These are phyloP conservation scores for Adansonia gregorii DNA, from an alignment of 441 rosid genomes.

Conservation along the genomic window DNA sequence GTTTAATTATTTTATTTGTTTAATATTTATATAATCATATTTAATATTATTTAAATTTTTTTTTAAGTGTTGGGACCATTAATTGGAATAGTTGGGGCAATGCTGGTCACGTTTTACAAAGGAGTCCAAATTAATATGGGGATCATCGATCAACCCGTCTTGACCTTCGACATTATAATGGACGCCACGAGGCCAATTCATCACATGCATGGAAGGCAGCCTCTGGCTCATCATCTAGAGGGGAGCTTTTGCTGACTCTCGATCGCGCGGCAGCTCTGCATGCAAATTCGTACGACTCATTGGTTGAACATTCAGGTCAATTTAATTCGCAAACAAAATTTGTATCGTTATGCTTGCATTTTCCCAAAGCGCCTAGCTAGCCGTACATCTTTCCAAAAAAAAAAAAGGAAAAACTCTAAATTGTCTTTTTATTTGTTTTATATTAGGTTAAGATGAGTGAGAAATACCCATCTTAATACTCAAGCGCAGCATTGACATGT, in stretches of 20 bases:
- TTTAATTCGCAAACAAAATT: background rate
- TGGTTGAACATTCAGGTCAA: constrained; percentile 39
- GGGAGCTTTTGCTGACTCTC: background rate
- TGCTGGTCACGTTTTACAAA: constrained; percentile 63
- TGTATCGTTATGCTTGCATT: too few relatives aligned
- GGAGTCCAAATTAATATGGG: constrained; percentile 45
- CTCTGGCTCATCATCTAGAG: background rate
- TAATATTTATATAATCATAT: too few relatives aligned
- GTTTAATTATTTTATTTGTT: too few relatives aligned
- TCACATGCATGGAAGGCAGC: constrained; percentile 2
- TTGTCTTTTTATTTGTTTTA: background rate
- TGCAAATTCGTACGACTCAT: background rate
- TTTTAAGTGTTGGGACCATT: constrained; percentile 18
- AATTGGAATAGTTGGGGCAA: constrained; percentile 66
- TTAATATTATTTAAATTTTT: too few relatives aligned
- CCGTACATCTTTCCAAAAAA: too few relatives aligned
- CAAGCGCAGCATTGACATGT: constrained; percentile 49
- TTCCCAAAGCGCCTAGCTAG: too few relatives aligned
- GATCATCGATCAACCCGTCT: constrained; percentile 41
- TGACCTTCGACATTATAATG: constrained; percentile 25
- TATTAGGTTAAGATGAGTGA: constrained; percentile 11
- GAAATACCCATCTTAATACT: constrained; percentile 37
- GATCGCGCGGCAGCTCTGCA: background rate
- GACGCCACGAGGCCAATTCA: background rate
- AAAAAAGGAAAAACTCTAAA: too few relatives aligned